A percentile compares a stretch with the other conserved stretches of the same genome.
Evolutionary conservation across 108 stramenopile species (phyloP).

Genomic region (Cyclotella choctawhatcheeana): DNA sequence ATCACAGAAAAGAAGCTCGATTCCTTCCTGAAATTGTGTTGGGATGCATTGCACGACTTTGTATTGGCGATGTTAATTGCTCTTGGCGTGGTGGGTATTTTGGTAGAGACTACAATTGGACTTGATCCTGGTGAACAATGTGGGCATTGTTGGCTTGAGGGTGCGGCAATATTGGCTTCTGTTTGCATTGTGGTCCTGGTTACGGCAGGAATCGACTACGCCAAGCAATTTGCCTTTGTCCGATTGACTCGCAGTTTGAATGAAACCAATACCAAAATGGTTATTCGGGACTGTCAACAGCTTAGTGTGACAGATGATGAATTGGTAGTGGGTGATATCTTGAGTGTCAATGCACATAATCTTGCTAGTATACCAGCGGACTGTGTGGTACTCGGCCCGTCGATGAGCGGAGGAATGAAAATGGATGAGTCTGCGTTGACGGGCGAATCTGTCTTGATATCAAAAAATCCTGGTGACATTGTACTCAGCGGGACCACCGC

Average conservation of each 20-base stretch:
- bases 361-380: slow-evolving; percentile 92
- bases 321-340: slow-evolving; percentile 97
- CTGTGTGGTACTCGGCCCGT: slow-evolving; percentile 88
- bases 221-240: slow-evolving; percentile 94
- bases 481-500: slow-evolving; percentile 76
- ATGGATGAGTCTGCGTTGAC: slow-evolving; percentile 94
- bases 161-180: slow-evolving; percentile 90
- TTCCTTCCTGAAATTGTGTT: slow-evolving; percentile 81
- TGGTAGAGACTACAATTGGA: slow-evolving; percentile 73
- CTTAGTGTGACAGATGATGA: slow-evolving; percentile 81
- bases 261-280: slow-evolving; percentile 84
- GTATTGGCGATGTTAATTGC: slow-evolving; percentile 92
- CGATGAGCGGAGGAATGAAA: slow-evolving; percentile 77
- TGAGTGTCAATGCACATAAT: slow-evolving; percentile 89
- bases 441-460: slow-evolving; percentile 90
- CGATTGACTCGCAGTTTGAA: slow-evolving; percentile 75
- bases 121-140: slow-evolving; percentile 71
- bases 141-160: slow-evolving; percentile 92
- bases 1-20: slow-evolving; percentile 76
- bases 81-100: slow-evolving; percentile 85
- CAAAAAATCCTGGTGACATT: slow-evolving; percentile 84
- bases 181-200: slow-evolving; percentile 90
- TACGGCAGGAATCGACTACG: slow-evolving; percentile 94
- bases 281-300: slow-evolving; percentile 86
- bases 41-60: slow-evolving; percentile 94